These are phyloP conservation scores for Bruguiera parviflora DNA, from an alignment of 345 rosid species.

Conservation along the genomic window DNA sequence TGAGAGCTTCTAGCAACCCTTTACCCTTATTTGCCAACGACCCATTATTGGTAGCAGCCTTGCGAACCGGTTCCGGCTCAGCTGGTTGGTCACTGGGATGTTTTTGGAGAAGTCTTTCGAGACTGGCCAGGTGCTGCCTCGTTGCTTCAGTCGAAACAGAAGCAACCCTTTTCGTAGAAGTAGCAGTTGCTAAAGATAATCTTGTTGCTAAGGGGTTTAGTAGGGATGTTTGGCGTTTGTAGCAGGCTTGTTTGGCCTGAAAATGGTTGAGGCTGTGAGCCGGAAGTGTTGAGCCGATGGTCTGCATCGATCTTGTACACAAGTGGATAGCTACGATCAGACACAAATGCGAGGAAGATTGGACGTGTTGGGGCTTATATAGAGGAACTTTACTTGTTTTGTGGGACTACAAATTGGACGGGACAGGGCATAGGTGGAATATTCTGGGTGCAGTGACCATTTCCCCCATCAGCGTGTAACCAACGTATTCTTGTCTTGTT, in stretches of 20 bases:
- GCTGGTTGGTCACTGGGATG: conserved; percentile 14
- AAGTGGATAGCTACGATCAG: neutral
- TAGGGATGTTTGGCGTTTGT: conserved; percentile 47
- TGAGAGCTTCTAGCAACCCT: conserved; percentile 49
- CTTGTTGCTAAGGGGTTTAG: conserved; percentile 35
- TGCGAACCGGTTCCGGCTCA: conserved; percentile 1
- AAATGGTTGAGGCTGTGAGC: conserved; percentile 40
- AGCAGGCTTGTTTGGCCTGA: conserved; percentile 41
- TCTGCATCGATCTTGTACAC: conserved; percentile 36
- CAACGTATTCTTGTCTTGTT: no score
- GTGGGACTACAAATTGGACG: neutral
- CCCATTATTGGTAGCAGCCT: conserved; percentile 10
- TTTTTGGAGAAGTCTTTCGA: conserved; percentile 55
- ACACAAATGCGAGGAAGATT: neutral
- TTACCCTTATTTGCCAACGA: conserved; percentile 17
- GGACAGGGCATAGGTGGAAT: conserved; percentile 2
- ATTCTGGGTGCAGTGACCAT: neutral
- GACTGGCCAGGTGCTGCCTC: conserved; percentile 50
- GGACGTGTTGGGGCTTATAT: neutral
- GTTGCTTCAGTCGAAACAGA: conserved; percentile 25
- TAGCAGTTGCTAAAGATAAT: neutral
- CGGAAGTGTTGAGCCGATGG: conserved; percentile 45
- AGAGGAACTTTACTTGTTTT: neutral
- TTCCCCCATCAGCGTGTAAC: no score
- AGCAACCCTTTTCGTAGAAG: neutral